These are phyloP conservation scores for Cryptosporidium canis DNA, from an alignment of 169 alveolate species.

Conservation along the genomic window DNA sequence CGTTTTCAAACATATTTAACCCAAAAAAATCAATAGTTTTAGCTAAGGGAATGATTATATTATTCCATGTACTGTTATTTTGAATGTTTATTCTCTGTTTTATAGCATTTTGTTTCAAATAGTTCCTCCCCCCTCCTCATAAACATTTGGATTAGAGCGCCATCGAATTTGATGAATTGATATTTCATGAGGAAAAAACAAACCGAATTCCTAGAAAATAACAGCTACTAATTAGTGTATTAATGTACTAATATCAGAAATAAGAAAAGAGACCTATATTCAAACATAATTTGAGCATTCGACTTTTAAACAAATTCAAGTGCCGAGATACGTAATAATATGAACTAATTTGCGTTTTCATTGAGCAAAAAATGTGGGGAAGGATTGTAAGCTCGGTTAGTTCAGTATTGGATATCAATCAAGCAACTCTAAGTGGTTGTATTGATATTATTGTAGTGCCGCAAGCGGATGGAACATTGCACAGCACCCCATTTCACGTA, in stretches of 20 bases:
- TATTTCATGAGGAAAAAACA: constrained; percentile 2
- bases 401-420: constrained; percentile 90
- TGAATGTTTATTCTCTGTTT: no score
- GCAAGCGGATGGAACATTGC: constrained; percentile 82
- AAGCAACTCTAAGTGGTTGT: constrained; percentile 93
- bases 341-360: neutral
- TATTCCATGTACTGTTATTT: no score
- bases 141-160: neutral
- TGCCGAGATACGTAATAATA: neutral
- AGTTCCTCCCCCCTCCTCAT: neutral
- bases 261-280: neutral
- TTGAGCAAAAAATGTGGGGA: constrained; percentile 86
- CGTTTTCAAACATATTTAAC: no score
- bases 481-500: constrained; percentile 95
- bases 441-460: constrained; percentile 92
- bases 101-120: neutral
- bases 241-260: neutral
- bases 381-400: constrained; percentile 90
- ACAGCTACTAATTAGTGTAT: neutral
- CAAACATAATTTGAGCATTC: neutral
- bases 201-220: neutral
- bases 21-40: no score
- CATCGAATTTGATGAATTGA: neutral
- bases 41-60: no score
- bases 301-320: neutral